Conservation (phyloP, 78 protist genomes). For the Dictyostelium intermedium region DNA sequence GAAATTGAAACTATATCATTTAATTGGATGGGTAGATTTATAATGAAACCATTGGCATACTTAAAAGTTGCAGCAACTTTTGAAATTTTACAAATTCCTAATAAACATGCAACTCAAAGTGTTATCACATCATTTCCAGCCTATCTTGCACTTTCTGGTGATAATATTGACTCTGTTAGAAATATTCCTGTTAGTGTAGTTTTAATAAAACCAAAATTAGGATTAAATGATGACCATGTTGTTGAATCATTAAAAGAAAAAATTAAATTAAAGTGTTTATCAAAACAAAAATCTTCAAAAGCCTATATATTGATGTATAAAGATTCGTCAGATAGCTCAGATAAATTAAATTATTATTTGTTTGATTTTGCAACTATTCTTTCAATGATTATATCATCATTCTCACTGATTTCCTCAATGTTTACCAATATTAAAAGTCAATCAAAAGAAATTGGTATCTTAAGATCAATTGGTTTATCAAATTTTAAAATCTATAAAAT, state of each 20-base stretch:
- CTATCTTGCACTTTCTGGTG: not conserved
- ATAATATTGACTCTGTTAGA: not conserved
- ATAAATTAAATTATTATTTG: constrained; percentile 67
- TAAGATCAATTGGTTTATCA: constrained; percentile 88
- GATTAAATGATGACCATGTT: not conserved
- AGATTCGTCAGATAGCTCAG: constrained; percentile 30
- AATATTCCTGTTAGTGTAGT: not conserved
- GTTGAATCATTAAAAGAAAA: not conserved
- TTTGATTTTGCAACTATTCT: constrained; percentile 85
- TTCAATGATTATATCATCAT: constrained; percentile 90
- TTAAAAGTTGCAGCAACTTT: constrained; percentile 48
- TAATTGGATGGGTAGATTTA: not conserved
- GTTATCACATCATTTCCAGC: constrained; percentile 75
- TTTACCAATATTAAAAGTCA: constrained; percentile 89
- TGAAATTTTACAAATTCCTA: constrained; percentile 44
- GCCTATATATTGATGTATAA: not conserved
- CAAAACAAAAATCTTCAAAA: not conserved
- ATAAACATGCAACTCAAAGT: constrained; percentile 36
- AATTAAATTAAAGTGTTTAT: not conserved
- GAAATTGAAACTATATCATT: not conserved
- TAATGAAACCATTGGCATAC: constrained; percentile 59
- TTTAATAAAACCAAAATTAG: not conserved
- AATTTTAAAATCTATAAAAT: constrained; percentile 78
- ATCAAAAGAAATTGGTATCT: constrained; percentile 93
- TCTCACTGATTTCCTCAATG: constrained; percentile 88